These are phyloP conservation scores for Harringtonia aguacate DNA, from an alignment of 2,329 filamentous ascomycete species.

Conservation along the genomic window DNA sequence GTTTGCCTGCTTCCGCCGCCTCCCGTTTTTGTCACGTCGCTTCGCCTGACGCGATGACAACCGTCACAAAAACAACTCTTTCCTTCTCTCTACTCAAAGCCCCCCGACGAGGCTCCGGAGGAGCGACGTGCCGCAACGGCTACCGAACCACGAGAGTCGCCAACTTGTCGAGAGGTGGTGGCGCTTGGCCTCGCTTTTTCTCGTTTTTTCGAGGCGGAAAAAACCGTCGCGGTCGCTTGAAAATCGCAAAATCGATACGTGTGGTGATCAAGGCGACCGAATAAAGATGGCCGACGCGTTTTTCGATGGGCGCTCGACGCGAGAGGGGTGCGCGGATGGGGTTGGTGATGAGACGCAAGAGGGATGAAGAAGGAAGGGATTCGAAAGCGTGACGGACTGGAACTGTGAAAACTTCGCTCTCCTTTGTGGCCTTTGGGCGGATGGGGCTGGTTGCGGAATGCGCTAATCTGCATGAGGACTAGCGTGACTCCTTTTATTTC, in stretches of 20 bases:
- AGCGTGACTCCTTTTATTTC: constrained; percentile 13
- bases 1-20: no score
- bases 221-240: neutral
- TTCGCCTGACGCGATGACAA: no score
- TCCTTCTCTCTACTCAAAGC: neutral
- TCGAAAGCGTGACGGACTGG: constrained; percentile 12
- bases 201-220: neutral
- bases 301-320: constrained; percentile 30
- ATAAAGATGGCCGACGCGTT: constrained; percentile 41
- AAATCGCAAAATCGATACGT: constrained; percentile 1
- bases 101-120: constrained; percentile 24
- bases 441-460: constrained; percentile 10
- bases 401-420: constrained; percentile 31
- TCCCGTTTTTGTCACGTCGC: no score
- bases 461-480: constrained; percentile 22
- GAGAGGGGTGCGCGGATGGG: constrained; percentile 8
- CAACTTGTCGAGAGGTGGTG: constrained; percentile 22
- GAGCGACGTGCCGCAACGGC: constrained; percentile 20
- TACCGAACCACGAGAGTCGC: constrained; percentile 26
- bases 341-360: constrained; percentile 24
- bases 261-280: neutral
- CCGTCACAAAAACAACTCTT: neutral
- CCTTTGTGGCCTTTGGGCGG: constrained; percentile 9
- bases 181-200: neutral
- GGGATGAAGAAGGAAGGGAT: constrained; percentile 3